Evolutionary conservation across 2,329 filamentous ascomycete species (phyloP), one percentile per base, ranked within the genome.

Genomic region (Pseudogymnoascus sp.): DNA sequence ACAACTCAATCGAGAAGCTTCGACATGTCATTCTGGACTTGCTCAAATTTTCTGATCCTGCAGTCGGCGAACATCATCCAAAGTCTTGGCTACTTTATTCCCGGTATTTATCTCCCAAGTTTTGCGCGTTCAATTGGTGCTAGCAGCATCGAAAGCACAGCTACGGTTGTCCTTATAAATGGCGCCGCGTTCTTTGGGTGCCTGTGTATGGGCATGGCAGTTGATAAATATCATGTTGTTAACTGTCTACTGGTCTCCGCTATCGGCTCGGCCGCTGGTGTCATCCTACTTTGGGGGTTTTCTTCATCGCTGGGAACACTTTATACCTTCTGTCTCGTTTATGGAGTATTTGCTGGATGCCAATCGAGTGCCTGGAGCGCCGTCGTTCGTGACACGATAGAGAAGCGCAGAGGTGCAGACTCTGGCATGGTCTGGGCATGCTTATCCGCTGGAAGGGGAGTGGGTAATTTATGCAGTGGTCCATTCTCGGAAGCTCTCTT

Each of bases 381-480:
- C 12, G 69, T 71, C 66, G 18, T 37, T 46, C 44, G 44, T 28
- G 23, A 28, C 23, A 28, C 23, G 12, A 28, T 28, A 28, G 23
- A 50, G 12, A 38, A 44, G 18, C 25, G n/a, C 12, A 28, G 59
- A 7, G 31, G 7, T 16, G 42, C n/a, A 18, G 31, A 42, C 31
- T 23, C 46, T 25, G 70, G 70, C 7, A 69, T 74, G 61, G 44
- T 50, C 10, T 28, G 21, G 21, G 44, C 44, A 28, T 50, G 44
- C 2, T 84, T 87, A 79, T 77, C 88, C 0, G 82, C 86, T 67
- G 85, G 84, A 0, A 76, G 85, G 42, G 85, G 85, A 0, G 74
- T 88, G 1, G 85, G 85, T 0, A 87, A 87, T 66, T 78, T 86
- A 44, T 75, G 75, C 1, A 81, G 76, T 2, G 84, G 83, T 0